phyloP scores from a whole-genome alignment of 176 grass and related monocot genomes.

The Triticum monococcum region DNA sequence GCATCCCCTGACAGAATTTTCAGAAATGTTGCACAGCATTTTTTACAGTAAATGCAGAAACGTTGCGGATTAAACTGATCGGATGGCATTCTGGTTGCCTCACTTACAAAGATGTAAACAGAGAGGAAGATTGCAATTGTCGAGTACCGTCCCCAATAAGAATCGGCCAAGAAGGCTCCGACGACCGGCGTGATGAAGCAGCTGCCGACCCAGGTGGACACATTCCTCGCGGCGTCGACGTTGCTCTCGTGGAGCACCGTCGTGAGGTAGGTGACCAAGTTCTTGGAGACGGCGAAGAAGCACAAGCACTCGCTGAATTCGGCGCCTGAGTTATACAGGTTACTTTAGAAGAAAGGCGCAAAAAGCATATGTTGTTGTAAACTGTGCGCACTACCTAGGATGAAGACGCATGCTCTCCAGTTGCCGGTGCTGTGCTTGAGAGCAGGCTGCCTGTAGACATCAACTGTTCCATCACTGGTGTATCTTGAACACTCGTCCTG shows the following conservation, averaged over 20 bases:
- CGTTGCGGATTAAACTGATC: no score
- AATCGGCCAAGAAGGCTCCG: constrained; percentile 30
- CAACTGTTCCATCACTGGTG: constrained; percentile 28
- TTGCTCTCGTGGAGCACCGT: constrained; percentile 27
- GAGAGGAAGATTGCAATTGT: background rate
- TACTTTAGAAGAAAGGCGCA: background rate
- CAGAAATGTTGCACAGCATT: no score
- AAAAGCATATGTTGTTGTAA: background rate
- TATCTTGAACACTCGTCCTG: background rate
- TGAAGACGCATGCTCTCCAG: constrained; percentile 34
- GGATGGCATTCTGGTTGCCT: no score
- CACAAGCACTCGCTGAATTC: constrained; percentile 21
- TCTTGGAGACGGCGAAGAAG: constrained; percentile 23
- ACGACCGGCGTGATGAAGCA: constrained; percentile 27
- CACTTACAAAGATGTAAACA: background rate
- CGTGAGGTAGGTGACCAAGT: constrained; percentile 21
- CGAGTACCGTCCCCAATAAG: constrained; percentile 25
- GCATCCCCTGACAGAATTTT: no score
- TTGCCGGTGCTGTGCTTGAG: constrained; percentile 14
- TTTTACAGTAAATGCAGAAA: no score
- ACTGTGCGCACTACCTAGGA: background rate
- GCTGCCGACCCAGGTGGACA: constrained; percentile 20
- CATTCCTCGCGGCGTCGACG: background rate
- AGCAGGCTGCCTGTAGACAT: background rate
- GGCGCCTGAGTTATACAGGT: background rate